phyloP scores from a whole-genome alignment of 306 rosid genomes.

The Rubus idaeus region DNA sequence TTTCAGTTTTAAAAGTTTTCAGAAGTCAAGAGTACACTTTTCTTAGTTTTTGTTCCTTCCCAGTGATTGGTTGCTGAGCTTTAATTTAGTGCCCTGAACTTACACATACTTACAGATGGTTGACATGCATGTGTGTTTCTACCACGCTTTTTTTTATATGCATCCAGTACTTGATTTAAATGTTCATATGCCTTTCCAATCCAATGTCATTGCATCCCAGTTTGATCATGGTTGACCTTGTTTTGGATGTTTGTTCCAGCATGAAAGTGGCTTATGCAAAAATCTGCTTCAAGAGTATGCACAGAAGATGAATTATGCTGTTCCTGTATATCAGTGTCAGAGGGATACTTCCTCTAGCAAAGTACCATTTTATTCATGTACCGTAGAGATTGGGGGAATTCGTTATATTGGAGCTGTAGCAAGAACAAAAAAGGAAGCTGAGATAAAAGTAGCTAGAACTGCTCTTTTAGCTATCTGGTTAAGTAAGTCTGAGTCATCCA shows the following conservation, averaged over 20 bases:
- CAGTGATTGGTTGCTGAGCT: neutral
- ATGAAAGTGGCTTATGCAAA: slow-evolving; percentile 96
- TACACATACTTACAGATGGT: neutral
- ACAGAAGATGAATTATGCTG: slow-evolving; percentile 94
- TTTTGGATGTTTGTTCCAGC: slow-evolving; percentile 49
- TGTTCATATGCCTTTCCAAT: neutral
- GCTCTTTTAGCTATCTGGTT: slow-evolving; percentile 79
- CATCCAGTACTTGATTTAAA: neutral
- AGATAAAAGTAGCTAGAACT: slow-evolving; percentile 97
- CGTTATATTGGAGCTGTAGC: slow-evolving; percentile 81
- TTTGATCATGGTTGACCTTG: slow-evolving; percentile 16
- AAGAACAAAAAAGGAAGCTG: slow-evolving; percentile 91
- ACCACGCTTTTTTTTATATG: neutral
- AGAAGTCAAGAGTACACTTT: neutral
- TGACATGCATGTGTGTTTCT: neutral
- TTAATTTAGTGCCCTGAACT: neutral
- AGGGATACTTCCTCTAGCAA: slow-evolving; percentile 61
- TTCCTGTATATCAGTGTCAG: slow-evolving; percentile 70
- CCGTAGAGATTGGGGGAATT: slow-evolving; percentile 82
- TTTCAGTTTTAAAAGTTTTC: neutral
- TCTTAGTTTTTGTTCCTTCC: neutral
- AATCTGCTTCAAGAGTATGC: slow-evolving; percentile 98
- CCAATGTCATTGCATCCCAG: no score
- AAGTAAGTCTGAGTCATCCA: slow-evolving; percentile 46
- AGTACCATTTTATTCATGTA: slow-evolving; percentile 56